Conservation (phyloP, 495 filamentous ascomycete species). For the Penicillium turbatum region DNA sequence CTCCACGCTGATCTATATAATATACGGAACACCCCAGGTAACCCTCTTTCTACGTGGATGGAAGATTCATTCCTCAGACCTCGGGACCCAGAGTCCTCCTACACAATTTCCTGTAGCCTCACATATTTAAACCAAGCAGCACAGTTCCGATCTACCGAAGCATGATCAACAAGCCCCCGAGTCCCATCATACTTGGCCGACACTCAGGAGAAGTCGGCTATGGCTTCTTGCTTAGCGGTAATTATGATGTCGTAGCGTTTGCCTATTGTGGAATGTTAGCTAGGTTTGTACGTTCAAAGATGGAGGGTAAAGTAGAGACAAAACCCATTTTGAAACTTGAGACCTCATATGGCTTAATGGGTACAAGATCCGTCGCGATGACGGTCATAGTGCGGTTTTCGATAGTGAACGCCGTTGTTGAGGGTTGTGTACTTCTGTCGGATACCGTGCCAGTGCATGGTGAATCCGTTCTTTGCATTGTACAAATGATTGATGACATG, state of each 20-base stretch:
- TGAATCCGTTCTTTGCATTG: slow-evolving; percentile 59
- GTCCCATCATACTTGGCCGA: slow-evolving; percentile 35
- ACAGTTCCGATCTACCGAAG: background rate
- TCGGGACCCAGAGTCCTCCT: background rate
- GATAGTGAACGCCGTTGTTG: slow-evolving; percentile 58
- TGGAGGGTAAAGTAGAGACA: background rate
- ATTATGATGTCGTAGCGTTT: slow-evolving; percentile 59
- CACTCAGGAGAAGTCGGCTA: slow-evolving; percentile 56
- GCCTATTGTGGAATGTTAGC: background rate
- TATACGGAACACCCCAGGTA: no score
- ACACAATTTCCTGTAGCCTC: background rate
- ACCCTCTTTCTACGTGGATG: no score
- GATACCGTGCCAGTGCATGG: slow-evolving; percentile 49
- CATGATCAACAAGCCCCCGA: background rate
- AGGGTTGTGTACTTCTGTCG: slow-evolving; percentile 44
- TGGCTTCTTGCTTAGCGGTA: slow-evolving; percentile 44
- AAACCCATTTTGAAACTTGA: slow-evolving; percentile 51
- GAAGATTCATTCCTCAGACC: no score
- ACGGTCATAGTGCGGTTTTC: slow-evolving; percentile 47
- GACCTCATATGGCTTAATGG: slow-evolving; percentile 30
- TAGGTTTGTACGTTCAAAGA: background rate
- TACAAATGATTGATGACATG: slow-evolving; percentile 68
- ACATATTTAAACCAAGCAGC: background rate
- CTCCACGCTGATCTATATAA: no score
- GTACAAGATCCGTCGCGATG: slow-evolving; percentile 47